These are phyloP conservation scores for Pseudogymnoascus sp. DNA, from an alignment of 2,329 filamentous ascomycete species.

Conservation along the genomic window DNA sequence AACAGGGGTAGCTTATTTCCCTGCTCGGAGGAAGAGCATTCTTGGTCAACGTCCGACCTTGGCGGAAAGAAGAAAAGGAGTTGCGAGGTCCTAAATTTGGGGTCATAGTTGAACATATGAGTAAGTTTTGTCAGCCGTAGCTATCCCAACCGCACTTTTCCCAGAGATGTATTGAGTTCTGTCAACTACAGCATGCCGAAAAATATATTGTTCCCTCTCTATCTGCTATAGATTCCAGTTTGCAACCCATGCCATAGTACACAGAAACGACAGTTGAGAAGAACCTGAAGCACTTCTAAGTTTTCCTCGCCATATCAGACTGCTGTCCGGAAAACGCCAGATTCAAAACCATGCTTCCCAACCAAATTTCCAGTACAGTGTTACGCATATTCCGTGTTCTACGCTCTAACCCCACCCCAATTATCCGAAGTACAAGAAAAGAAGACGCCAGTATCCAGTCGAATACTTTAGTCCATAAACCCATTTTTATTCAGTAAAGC, in stretches of 20 bases:
- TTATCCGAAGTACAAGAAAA: background rate
- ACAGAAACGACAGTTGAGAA: background rate
- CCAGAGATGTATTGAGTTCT: background rate
- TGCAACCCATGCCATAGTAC: background rate
- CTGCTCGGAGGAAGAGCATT: too few relatives aligned
- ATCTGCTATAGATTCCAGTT: background rate
- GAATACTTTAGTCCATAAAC: constrained; percentile 5
- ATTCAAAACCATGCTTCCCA: background rate
- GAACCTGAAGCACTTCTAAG: background rate
- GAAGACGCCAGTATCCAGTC: background rate
- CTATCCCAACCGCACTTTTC: background rate
- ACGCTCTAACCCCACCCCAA: background rate
- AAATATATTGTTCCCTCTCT: background rate
- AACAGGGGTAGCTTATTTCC: background rate
- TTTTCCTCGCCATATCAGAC: background rate
- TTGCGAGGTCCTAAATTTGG: background rate
- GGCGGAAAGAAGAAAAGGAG: background rate
- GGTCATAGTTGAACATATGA: background rate
- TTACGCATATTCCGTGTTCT: background rate
- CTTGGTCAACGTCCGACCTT: background rate
- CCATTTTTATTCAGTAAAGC: constrained; percentile 10
- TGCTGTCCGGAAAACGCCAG: background rate
- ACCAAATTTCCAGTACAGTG: background rate
- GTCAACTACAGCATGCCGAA: background rate
- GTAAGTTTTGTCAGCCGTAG: background rate